Conservation (phyloP, 2,329 filamentous ascomycete species). For the Pseudophaeomoniella oleicola region DNA sequence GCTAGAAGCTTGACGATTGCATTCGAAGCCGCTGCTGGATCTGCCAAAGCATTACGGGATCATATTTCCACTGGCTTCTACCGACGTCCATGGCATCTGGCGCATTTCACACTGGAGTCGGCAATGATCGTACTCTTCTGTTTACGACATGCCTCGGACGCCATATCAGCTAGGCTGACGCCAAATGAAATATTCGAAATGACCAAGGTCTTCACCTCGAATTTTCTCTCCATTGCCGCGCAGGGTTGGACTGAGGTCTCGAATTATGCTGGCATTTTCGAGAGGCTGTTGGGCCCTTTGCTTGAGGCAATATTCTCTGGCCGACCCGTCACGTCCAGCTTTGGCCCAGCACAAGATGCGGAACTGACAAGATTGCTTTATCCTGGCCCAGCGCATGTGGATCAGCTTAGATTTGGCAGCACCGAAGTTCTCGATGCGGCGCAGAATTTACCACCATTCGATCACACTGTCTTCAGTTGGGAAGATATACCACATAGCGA, state of each 20-base stretch:
- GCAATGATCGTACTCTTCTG: constrained; percentile 17
- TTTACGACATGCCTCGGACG: constrained; percentile 16
- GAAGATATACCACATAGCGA: constrained; percentile 13
- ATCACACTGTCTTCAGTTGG: constrained; percentile 14
- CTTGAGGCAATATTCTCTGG: constrained; percentile 17
- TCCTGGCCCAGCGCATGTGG: constrained; percentile 13
- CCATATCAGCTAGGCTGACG: constrained; percentile 14
- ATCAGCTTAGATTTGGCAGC: constrained; percentile 12
- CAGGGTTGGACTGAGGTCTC: constrained; percentile 19
- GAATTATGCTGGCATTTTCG: constrained; percentile 15
- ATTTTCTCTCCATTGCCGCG: constrained; percentile 16
- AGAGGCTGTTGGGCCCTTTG: constrained; percentile 16
- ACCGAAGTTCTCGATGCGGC: constrained; percentile 19
- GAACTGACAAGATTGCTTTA: constrained; percentile 13
- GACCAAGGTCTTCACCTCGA: constrained; percentile 18
- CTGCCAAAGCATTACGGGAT: constrained; percentile 11
- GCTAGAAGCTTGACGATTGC: constrained; percentile 13
- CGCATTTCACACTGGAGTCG: constrained; percentile 13
- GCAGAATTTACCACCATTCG: constrained; percentile 19
- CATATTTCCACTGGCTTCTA: constrained; percentile 14
- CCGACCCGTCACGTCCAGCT: constrained; percentile 10
- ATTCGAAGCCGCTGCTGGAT: constrained; percentile 13
- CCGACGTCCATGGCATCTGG: constrained; percentile 13
- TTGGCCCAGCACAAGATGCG: constrained; percentile 13
- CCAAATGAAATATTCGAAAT: constrained; percentile 17